These are phyloP conservation scores for Comarum palustre DNA, from an alignment of 306 rosid species.

Conservation along the genomic window DNA sequence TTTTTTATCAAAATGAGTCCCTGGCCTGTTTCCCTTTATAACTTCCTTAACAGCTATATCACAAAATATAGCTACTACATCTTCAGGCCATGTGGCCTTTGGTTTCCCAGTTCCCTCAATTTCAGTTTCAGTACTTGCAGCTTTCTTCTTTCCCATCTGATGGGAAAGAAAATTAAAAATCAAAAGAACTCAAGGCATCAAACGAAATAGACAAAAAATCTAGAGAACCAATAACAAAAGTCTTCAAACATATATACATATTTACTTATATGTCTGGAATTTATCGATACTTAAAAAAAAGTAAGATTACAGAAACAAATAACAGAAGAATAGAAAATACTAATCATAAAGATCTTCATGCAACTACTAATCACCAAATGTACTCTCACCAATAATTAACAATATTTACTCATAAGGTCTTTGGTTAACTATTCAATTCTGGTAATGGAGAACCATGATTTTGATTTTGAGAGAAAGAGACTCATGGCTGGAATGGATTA, in stretches of 20 bases:
- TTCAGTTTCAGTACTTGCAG: no score
- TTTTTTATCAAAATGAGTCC: no score
- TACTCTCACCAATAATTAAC: not conserved
- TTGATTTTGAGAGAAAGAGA: constrained; percentile 6
- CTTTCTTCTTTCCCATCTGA: no score
- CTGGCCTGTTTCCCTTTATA: no score
- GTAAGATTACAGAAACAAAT: not conserved
- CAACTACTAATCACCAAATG: not conserved
- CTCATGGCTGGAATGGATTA: constrained; percentile 5
- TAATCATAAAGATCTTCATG: constrained; percentile 16
- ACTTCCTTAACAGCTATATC: no score
- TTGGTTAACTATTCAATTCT: not conserved
- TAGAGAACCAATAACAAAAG: no score
- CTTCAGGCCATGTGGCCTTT: no score
- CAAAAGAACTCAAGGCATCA: no score
- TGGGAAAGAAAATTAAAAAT: no score
- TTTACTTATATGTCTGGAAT: not conserved
- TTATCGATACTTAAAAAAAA: not conserved
- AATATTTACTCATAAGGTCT: not conserved
- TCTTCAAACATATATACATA: not conserved
- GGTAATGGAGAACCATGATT: not conserved
- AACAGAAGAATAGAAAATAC: not conserved
- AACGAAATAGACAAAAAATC: no score
- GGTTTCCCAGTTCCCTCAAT: no score
- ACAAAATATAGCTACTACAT: no score